A percentile compares a stretch with the other conserved stretches of the same genome.
phyloP scores from a whole-genome alignment of 352 stramenopile species.

The Phytophthora meadii region DNA sequence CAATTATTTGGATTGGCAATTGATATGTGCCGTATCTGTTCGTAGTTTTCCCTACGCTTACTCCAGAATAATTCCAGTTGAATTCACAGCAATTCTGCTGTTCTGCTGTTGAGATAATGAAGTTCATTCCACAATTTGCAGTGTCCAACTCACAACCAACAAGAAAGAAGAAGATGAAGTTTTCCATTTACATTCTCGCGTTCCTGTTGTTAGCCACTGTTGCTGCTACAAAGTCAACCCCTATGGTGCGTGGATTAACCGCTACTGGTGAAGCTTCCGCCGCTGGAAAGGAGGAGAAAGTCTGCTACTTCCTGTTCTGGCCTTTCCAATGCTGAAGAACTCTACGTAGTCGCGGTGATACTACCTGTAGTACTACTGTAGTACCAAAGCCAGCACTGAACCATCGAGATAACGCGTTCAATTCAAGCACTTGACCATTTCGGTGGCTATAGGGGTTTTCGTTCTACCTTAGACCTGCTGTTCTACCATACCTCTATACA shows the following conservation, averaged over 20 bases:
- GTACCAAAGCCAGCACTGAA: no score
- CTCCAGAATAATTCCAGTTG: neutral
- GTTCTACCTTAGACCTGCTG: conserved; percentile 1
- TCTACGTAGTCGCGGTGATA: neutral
- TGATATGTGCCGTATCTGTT: neutral
- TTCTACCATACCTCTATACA: conserved; percentile 43
- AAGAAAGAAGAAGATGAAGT: conserved; percentile 2
- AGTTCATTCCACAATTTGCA: neutral
- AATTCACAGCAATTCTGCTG: no score
- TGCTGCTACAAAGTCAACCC: neutral
- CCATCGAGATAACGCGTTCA: neutral
- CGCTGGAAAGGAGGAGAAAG: conserved; percentile 17
- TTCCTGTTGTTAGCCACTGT: neutral
- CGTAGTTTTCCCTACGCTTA: neutral
- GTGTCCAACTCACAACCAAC: neutral
- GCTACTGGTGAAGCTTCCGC: neutral
- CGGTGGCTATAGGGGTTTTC: neutral
- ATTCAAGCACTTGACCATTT: neutral
- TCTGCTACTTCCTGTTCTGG: conserved; percentile 24
- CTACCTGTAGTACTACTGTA: no score
- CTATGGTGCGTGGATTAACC: conserved; percentile 7
- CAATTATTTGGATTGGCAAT: neutral
- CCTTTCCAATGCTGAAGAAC: conserved; percentile 23
- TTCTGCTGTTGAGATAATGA: neutral
- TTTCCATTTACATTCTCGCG: neutral